A percentile compares a stretch with the other conserved stretches of the same genome.
Evolutionary conservation across 2,329 filamentous ascomycete species (phyloP).

Genomic region (Blastomyces gilchristii): DNA sequence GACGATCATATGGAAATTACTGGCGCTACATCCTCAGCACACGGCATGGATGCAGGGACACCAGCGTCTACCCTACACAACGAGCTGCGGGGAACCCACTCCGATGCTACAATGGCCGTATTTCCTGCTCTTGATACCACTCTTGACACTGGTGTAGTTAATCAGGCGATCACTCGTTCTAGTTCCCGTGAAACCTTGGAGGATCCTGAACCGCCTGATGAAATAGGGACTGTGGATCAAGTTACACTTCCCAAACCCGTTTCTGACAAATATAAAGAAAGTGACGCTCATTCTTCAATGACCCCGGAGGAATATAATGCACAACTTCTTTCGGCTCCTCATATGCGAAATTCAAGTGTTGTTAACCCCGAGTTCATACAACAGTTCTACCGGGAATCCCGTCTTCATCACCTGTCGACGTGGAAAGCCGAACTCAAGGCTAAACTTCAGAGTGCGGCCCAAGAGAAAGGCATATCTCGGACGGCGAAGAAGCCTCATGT

Average conservation of each 20-base stretch:
- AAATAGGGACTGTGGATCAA: too few relatives aligned
- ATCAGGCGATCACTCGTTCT: neutral
- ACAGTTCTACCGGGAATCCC: conserved; percentile 90
- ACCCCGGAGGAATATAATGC: conserved; percentile 93
- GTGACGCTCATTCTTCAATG: conserved; percentile 31
- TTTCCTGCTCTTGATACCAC: neutral
- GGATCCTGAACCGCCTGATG: neutral
- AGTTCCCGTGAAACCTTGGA: too few relatives aligned
- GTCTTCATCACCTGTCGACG: conserved; percentile 85
- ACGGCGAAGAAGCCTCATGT: conserved; percentile 44
- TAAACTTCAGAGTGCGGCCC: conserved; percentile 68
- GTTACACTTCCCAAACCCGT: neutral
- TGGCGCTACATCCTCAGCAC: neutral
- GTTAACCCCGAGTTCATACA: conserved; percentile 88
- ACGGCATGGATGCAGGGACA: neutral
- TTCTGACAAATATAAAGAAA: neutral
- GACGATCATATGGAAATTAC: neutral
- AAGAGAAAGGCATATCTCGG: conserved; percentile 49
- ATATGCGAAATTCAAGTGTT: conserved; percentile 76
- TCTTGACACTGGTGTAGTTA: neutral
- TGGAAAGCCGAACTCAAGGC: conserved; percentile 96
- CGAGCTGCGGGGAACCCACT: neutral
- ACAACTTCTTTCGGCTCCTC: conserved; percentile 69
- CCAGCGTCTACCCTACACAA: neutral
- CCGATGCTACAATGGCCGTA: neutral